Percentiles rank a stretch among this genome's conserved stretches.
phyloP scores from a whole-genome alignment of 2,329 filamentous ascomycete genomes.

The Alternaria sp. region DNA sequence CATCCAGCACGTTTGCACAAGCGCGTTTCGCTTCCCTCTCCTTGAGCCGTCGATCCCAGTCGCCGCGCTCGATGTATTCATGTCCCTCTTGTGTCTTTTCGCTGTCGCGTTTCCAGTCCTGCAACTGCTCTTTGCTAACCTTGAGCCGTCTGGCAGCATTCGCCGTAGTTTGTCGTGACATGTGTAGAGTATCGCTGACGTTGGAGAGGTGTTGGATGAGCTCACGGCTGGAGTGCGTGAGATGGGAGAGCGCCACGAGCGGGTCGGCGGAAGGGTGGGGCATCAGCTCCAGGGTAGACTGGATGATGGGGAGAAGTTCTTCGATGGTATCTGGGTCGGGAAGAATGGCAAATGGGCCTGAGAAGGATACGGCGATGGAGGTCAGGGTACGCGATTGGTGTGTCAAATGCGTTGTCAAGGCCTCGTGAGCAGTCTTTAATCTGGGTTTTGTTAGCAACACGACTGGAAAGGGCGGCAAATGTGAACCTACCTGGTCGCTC shows the following conservation, averaged over 20 bases:
- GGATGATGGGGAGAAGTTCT: constrained; percentile 71
- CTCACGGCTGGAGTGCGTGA: constrained; percentile 72
- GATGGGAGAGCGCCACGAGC: constrained; percentile 71
- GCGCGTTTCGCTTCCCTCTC: constrained; percentile 83
- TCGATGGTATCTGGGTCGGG: constrained; percentile 72
- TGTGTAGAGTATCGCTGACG: constrained; percentile 89
- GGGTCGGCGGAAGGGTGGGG: constrained; percentile 71
- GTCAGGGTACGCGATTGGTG: constrained; percentile 80
- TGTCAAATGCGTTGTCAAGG: constrained; percentile 75
- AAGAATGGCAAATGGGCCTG: constrained; percentile 72
- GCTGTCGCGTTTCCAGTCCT: constrained; percentile 83
- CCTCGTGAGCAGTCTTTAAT: constrained; percentile 77
- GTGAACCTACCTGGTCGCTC: constrained; percentile 69
- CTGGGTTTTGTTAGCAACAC: constrained; percentile 54
- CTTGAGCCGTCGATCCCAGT: constrained; percentile 80
- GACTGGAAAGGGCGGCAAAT: neutral
- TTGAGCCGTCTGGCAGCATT: constrained; percentile 81
- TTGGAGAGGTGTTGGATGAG: constrained; percentile 82
- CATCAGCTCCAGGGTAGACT: constrained; percentile 71
- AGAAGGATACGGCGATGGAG: constrained; percentile 73
- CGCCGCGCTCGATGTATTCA: constrained; percentile 79
- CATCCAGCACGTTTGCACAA: constrained; percentile 86
- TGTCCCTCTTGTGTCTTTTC: constrained; percentile 84
- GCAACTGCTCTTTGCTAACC: constrained; percentile 83
- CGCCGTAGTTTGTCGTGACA: constrained; percentile 87